Evolutionary conservation across 73 alveolate genomes (phyloP).

Genomic region (Paramecium primaurelia): DNA sequence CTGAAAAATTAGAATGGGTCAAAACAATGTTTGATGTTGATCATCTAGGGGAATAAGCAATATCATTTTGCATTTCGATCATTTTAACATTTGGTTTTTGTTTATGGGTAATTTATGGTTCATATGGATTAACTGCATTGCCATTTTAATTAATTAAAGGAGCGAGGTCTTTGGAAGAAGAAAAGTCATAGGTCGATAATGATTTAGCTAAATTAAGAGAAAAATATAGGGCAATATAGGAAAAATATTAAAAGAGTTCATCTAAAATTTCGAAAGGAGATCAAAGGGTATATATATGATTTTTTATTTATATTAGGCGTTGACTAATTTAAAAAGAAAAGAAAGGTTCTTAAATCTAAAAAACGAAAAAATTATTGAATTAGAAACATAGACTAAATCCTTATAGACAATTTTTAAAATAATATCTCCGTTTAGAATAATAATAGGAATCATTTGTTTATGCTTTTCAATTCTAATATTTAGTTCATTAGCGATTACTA

Average conservation of each 20-base stretch:
- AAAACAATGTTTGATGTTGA: conserved; percentile 62
- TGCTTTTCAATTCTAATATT: conserved; percentile 51
- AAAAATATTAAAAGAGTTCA: conserved; percentile 67
- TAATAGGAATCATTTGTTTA: conserved; percentile 73
- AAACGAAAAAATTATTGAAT: conserved; percentile 49
- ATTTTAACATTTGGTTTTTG: conserved; percentile 67
- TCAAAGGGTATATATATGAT: neutral
- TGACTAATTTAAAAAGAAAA: conserved; percentile 67
- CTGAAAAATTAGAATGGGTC: conserved; percentile 50
- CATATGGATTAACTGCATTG: conserved; percentile 74
- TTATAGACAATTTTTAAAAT: conserved; percentile 62
- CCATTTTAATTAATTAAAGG: conserved; percentile 77
- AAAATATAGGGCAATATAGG: conserved; percentile 70
- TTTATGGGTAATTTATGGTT: conserved; percentile 63
- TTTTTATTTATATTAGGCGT: neutral
- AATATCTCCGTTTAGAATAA: conserved; percentile 78
- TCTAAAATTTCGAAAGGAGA: conserved; percentile 71
- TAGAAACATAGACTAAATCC: conserved; percentile 46
- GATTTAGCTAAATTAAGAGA: conserved; percentile 74
- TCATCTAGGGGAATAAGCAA: conserved; percentile 57
- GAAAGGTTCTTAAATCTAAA: conserved; percentile 62
- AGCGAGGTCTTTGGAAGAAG: conserved; percentile 70
- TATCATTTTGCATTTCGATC: conserved; percentile 56
- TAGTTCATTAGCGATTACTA: conserved; percentile 55
- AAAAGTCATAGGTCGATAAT: conserved; percentile 63